These are phyloP conservation scores for Bacidia rubella DNA, from an alignment of 495 filamentous ascomycete species.

Conservation along the genomic window DNA sequence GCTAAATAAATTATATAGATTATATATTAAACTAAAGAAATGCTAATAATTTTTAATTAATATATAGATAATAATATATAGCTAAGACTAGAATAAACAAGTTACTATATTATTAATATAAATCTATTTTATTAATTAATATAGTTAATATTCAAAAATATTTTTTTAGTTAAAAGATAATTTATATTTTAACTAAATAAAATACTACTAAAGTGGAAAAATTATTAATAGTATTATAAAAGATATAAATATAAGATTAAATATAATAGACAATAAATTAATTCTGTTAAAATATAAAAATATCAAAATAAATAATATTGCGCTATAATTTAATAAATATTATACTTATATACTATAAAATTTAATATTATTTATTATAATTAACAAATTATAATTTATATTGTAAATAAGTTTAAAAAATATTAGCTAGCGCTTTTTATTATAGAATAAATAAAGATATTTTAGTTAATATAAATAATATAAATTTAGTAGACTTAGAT, in stretches of 20 bases:
- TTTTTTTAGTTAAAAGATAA: slow-evolving; percentile 1
- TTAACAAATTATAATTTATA: slow-evolving; percentile 1
- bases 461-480: background rate
- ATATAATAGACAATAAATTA: background rate
- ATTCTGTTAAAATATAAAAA: slow-evolving; percentile 2
- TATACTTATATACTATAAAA: slow-evolving; percentile 4
- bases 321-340: slow-evolving; percentile 2
- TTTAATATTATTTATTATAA: slow-evolving; percentile 3
- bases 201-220: background rate
- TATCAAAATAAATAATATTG: background rate
- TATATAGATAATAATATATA: slow-evolving; percentile 5
- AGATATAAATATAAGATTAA: background rate
- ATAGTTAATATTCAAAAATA: background rate
- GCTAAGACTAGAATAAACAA: background rate
- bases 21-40: no score
- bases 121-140: background rate
- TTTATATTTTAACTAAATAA: slow-evolving; percentile 1
- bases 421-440: background rate
- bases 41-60: no score
- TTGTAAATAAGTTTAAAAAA: background rate
- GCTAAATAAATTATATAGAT: no score
- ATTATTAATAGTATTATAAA: slow-evolving; percentile 1
- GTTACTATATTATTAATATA: background rate
- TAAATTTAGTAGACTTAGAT: background rate
- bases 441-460: background rate